Conservation (phyloP, 108 stramenopile genomes). For the Nannochloropsis oceanica region DNA sequence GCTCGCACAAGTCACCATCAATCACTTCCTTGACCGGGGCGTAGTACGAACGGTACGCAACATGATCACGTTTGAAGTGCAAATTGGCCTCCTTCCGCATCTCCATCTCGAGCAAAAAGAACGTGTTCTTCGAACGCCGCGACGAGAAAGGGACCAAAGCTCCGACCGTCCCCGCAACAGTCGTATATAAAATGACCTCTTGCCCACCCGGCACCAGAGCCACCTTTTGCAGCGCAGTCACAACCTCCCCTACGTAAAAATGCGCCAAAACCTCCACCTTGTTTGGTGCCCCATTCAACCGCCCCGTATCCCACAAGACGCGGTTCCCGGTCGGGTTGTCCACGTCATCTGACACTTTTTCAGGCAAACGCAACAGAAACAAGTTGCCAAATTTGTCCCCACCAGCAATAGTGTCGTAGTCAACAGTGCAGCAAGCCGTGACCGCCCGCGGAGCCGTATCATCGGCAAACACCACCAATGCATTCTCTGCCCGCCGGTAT, state of each 20-base stretch:
- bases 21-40: constrained; percentile 65
- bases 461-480: constrained; percentile 67
- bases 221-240: constrained; percentile 74
- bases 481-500: constrained; percentile 64
- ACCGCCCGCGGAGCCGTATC: constrained; percentile 70
- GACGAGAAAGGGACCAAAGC: constrained; percentile 67
- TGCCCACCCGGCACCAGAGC: constrained; percentile 69
- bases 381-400: constrained; percentile 94
- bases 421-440: constrained; percentile 69
- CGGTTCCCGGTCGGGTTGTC: constrained; percentile 40
- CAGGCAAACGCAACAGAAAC: constrained; percentile 55
- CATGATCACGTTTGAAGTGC: constrained; percentile 77
- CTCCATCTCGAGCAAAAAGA: constrained; percentile 84
- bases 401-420: constrained; percentile 87
- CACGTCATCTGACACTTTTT: constrained; percentile 27
- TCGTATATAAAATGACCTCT: constrained; percentile 77
- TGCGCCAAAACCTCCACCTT: constrained; percentile 67
- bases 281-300: constrained; percentile 45
- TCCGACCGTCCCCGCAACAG: constrained; percentile 77
- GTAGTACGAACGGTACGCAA: constrained; percentile 80
- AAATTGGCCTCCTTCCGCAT: constrained; percentile 52
- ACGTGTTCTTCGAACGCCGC: constrained; percentile 35
- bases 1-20: constrained; percentile 91
- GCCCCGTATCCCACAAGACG: constrained; percentile 36
- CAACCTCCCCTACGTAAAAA: constrained; percentile 78